Conservation (phyloP, 345 rosid species). For the Melaleuca alternifolia region DNA sequence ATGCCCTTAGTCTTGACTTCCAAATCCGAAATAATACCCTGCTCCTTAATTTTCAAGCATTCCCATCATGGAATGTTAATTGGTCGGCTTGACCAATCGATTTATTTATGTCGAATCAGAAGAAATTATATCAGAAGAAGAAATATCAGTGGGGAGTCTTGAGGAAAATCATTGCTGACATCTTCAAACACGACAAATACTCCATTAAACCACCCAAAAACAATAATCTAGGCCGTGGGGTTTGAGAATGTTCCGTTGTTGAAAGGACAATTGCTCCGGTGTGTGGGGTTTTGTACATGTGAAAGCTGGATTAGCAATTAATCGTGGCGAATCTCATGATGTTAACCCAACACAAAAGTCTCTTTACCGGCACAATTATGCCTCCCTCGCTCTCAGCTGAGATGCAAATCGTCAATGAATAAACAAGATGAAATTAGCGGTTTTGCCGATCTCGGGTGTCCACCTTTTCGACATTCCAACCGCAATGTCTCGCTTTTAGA, state of each 20-base stretch:
- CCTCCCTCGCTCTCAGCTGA: not conserved
- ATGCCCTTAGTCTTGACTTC: not conserved
- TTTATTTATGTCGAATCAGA: not conserved
- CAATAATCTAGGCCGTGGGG: not conserved
- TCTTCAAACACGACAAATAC: not conserved
- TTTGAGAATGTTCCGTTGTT: not conserved
- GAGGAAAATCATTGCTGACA: constrained; percentile 3
- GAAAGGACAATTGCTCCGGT: not conserved
- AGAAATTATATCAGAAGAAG: not conserved
- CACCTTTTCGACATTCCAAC: not conserved
- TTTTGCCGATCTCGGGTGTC: not conserved
- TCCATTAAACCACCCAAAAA: not conserved
- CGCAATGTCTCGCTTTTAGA: not conserved
- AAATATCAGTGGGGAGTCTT: not conserved
- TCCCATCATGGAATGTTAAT: not conserved
- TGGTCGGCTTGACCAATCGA: not conserved
- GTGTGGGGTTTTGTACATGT: not conserved
- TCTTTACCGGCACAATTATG: not conserved
- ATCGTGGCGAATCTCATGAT: not conserved
- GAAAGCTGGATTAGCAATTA: not conserved
- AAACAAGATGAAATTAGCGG: not conserved
- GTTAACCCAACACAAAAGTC: not conserved
- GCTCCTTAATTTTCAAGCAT: not conserved
- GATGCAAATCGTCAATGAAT: not conserved
- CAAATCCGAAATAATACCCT: not conserved